Evolutionary conservation across 805 yeast species (phyloP).

Genomic region (Komagataella pseudopastoris): DNA sequence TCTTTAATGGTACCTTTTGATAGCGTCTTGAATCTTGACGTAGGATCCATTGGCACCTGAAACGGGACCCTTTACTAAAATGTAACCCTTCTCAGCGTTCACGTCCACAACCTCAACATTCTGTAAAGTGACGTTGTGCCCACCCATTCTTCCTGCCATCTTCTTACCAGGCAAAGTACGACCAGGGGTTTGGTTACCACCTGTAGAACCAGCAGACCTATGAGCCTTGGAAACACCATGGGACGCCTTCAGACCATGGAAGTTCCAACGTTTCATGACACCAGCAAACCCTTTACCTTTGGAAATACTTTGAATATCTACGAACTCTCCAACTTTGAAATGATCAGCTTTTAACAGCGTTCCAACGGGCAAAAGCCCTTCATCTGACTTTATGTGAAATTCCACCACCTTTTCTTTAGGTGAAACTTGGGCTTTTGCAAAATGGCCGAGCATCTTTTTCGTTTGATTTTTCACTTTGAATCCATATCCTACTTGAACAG

Average conservation of each 20-base stretch:
- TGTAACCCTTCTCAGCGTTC: slow-evolving; percentile 68
- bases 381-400: slow-evolving; percentile 59
- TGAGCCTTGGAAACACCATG: slow-evolving; percentile 94
- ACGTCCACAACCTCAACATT: slow-evolving; percentile 68
- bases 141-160: slow-evolving; percentile 98
- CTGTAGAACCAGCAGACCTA: slow-evolving; percentile 95
- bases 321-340: slow-evolving; percentile 70
- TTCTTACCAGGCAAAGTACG: slow-evolving; percentile 93
- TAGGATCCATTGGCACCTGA: slow-evolving; percentile 77
- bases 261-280: slow-evolving; percentile 93
- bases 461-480: slow-evolving; percentile 51
- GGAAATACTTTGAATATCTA: slow-evolving; percentile 65
- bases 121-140: slow-evolving; percentile 54
- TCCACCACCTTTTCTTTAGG: slow-evolving; percentile 71
- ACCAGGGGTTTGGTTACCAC: slow-evolving; percentile 92
- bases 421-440: slow-evolving; percentile 64
- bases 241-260: slow-evolving; percentile 79
- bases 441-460: slow-evolving; percentile 61
- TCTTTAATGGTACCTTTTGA: slow-evolving; percentile 22
- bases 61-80: slow-evolving; percentile 78
- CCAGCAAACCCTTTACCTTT: slow-evolving; percentile 98
- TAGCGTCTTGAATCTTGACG: slow-evolving; percentile 71
- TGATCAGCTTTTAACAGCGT: slow-evolving; percentile 72
- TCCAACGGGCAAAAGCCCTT: slow-evolving; percentile 64
- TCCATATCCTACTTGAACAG: slow-evolving; percentile 83